Base-by-base conservation (phyloP, 805 yeast genomes). In the Cyberlindnera veronae region DNA sequence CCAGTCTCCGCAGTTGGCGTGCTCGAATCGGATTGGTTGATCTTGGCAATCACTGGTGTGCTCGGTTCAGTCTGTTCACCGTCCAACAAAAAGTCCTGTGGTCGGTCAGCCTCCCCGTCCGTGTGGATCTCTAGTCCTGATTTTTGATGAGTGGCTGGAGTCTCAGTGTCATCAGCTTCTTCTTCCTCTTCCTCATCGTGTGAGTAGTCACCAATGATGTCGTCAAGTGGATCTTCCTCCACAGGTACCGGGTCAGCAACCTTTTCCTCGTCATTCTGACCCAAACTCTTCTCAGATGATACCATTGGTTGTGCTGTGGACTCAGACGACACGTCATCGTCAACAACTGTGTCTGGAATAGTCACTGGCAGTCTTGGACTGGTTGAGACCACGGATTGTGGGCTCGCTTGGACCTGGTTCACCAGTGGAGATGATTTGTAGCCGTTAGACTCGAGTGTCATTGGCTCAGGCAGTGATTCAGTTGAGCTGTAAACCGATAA, bases 361-460 rank as follows among this genome's bases (percentile, higher is more conserved):
- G 27, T 33, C 20, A 20, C 36, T 23, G 44, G 41, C 2, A 41
- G 24, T n/a, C 20, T 26, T 20, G 45, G 41, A 10, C 13, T 16
- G 14, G 32, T 8, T 17, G 12, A 9, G 8, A 4, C 30, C 2
- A 15, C 16, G 13, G 27, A 12, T 16, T 34, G 36, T 15, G 46
- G 46, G 22, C 42, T 37, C 2, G 30, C 17, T 4, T 31, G 31
- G 0, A 45, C 23, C 30, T 45, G 46, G 13, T 51, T 42, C 3
- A 44, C 23, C 32, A 51, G 27, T 8, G 55, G 55, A 2, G 55
- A 51, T 9, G 50, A 34, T 29, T 30, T 49, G 27, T 50, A 45
- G 6, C 37, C 42, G 12, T 24, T 20, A 3, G 44, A 16, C 18
- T 35, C 39, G 4, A 16, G 24, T 1, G 29, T 6, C 29, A 32